A percentile compares a stretch with the other conserved stretches of the same genome.
Conservation (phyloP, 352 stramenopile genomes). For the Pythium rhizo-oryzae region DNA sequence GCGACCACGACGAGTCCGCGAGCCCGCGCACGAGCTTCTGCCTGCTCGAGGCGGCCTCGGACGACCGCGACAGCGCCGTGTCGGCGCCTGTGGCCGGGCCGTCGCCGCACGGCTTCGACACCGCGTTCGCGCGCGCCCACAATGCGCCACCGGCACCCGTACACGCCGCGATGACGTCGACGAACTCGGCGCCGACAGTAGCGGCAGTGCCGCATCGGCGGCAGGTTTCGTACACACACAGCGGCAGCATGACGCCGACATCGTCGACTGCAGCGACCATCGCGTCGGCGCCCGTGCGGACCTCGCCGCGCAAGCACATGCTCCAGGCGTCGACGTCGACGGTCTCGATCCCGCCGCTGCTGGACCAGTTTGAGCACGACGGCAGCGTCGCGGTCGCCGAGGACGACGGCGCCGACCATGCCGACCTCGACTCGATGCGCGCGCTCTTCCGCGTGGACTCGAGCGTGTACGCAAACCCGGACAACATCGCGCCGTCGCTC, state of each 20-base stretch:
- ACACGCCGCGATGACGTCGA: too few relatives aligned
- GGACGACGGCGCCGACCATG: background rate
- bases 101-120: constrained; percentile 3
- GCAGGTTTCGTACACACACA: constrained; percentile 9
- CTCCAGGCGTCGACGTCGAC: constrained; percentile 17
- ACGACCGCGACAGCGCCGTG: constrained; percentile 25
- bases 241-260: constrained; percentile 3
- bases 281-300: background rate
- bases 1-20: constrained; percentile 23
- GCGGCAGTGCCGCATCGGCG: background rate
- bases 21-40: constrained; percentile 68
- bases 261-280: constrained; percentile 10
- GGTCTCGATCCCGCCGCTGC: constrained; percentile 20
- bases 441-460: constrained; percentile 70
- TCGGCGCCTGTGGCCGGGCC: constrained; percentile 5
- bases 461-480: constrained; percentile 69
- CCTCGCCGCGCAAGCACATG: constrained; percentile 15
- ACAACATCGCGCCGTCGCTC: constrained; percentile 74
- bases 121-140: background rate
- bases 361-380: constrained; percentile 19
- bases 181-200: background rate
- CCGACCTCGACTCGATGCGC: constrained; percentile 50
- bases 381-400: constrained; percentile 20
- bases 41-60: constrained; percentile 46
- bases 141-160: too few relatives aligned